A percentile compares a stretch with the other conserved stretches of the same genome.
These are phyloP conservation scores for Cucumis hystrix DNA, from an alignment of 306 rosid species.

Conservation along the genomic window DNA sequence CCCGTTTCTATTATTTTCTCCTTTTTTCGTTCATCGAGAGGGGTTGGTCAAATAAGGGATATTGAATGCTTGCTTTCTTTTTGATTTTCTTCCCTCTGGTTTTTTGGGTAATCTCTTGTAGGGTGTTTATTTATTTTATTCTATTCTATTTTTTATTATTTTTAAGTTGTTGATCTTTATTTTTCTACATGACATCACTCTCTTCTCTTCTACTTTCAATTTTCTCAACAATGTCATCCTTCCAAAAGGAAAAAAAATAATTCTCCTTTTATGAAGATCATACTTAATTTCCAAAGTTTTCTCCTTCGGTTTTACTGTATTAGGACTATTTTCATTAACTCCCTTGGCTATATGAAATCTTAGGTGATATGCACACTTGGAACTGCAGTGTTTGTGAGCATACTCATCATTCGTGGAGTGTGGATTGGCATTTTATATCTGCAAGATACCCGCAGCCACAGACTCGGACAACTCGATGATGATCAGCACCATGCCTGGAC, in stretches of 20 bases:
- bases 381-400: constrained; percentile 58
- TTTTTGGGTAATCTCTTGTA: too few relatives aligned
- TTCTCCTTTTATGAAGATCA: background rate
- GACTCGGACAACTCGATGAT: constrained; percentile 21
- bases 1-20: too few relatives aligned
- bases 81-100: background rate
- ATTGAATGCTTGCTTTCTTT: background rate
- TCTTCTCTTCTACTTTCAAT: background rate
- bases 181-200: background rate
- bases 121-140: too few relatives aligned
- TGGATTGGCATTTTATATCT: constrained; percentile 51
- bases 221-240: background rate
- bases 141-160: background rate
- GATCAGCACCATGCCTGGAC: constrained; percentile 38
- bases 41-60: background rate
- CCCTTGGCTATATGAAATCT: background rate
- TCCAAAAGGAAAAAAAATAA: background rate
- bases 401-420: constrained; percentile 59
- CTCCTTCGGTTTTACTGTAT: background rate
- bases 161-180: background rate
- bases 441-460: constrained; percentile 36
- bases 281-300: background rate
- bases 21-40: background rate
- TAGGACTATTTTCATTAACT: background rate
- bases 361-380: constrained; percentile 74